Conservation (phyloP, 2,329 filamentous ascomycete genomes). For the Colletotrichum viniferum region DNA sequence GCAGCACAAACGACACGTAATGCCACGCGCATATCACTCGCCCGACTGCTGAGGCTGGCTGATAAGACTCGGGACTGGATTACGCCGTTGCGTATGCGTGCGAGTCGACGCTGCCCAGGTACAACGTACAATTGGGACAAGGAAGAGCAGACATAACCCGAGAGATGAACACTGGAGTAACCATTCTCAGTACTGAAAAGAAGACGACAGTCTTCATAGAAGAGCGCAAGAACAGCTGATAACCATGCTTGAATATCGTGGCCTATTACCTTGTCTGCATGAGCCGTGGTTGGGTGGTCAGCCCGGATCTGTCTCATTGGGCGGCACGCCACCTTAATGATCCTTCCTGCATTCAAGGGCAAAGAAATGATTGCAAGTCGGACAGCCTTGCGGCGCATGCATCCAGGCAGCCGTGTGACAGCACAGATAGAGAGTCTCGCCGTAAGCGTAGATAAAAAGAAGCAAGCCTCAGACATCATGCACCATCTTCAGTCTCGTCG, state of each 20-base stretch:
- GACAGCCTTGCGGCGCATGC: not conserved
- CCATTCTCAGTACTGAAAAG: not conserved
- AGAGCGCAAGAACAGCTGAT: not conserved
- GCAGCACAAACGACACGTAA: not conserved
- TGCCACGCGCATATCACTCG: not conserved
- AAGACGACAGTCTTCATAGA: not conserved
- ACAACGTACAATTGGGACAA: accelerated
- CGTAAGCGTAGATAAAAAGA: not conserved
- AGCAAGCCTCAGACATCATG: not conserved
- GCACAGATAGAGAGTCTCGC: not conserved
- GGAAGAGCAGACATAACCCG: not conserved
- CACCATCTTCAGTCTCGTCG: not conserved
- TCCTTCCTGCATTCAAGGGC: not conserved
- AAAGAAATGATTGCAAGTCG: not conserved
- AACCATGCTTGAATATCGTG: not conserved
- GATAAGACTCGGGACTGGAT: not conserved
- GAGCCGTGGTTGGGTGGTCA: not conserved
- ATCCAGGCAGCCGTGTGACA: not conserved
- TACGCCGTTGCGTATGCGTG: not conserved
- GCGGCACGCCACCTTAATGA: not conserved
- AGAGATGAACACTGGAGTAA: not conserved
- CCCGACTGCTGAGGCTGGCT: not conserved
- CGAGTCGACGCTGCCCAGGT: accelerated
- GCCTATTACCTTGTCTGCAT: not conserved
- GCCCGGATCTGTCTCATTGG: not conserved